These are phyloP conservation scores for Avicennia marina DNA, from an alignment of 257 asterid species.

Conservation along the genomic window DNA sequence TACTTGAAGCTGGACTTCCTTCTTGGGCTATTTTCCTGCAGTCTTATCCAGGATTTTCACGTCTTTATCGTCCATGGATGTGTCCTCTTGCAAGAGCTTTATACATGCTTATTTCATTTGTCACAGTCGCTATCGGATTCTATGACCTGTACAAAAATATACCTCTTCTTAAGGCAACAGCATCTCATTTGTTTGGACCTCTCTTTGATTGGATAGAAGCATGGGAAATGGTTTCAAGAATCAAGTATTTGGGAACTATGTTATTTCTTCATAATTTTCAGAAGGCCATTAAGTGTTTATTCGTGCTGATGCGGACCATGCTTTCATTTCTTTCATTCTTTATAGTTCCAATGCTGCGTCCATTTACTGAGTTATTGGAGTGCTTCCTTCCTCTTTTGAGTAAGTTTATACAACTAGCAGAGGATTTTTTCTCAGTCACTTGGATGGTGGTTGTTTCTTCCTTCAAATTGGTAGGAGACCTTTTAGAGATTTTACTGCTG, in stretches of 20 bases:
- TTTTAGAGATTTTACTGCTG: constrained; percentile 58
- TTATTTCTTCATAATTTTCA: constrained; percentile 89
- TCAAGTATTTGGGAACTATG: constrained; percentile 93
- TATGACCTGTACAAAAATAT: constrained; percentile 92
- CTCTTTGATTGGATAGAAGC: constrained; percentile 95
- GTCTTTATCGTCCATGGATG: constrained; percentile 98
- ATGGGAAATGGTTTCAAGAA: constrained; percentile 90
- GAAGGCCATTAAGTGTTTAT: constrained; percentile 84
- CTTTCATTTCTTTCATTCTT: constrained; percentile 54
- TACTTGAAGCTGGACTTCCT: constrained; percentile 95
- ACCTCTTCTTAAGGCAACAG: constrained; percentile 88
- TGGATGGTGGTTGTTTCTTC: constrained; percentile 65
- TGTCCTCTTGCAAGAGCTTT: constrained; percentile 85
- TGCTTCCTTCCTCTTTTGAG: constrained; percentile 65
- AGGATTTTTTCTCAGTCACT: constrained; percentile 50
- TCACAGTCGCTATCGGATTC: constrained; percentile 90
- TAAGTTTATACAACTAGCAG: constrained; percentile 40
- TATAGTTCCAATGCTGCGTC: constrained; percentile 61
- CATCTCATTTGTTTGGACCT: constrained; percentile 90
- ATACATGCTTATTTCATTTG: constrained; percentile 64
- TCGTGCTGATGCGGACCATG: constrained; percentile 49
- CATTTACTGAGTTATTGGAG: constrained; percentile 56
- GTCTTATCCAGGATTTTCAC: constrained; percentile 88
- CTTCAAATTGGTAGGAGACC: constrained; percentile 49
- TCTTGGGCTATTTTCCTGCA: constrained; percentile 97